Conservation (phyloP, 164 flowering plant genomes). For the Malania oleifera region DNA sequence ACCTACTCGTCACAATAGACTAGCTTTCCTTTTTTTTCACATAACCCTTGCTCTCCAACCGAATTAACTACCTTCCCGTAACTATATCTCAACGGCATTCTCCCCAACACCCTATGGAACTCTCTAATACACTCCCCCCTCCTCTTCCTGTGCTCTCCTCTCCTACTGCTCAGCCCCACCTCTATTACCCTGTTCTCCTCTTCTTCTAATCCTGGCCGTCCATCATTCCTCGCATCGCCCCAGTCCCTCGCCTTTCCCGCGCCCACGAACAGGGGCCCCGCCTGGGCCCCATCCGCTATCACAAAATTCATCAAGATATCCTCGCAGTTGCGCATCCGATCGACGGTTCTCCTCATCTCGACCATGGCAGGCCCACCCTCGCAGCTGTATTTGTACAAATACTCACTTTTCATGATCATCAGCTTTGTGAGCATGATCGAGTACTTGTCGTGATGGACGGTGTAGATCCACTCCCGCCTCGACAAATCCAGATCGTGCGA, state of each 20-base stretch:
- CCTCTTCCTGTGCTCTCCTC: conserved; percentile 65
- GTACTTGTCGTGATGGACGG: conserved; percentile 62
- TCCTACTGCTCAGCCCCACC: conserved; percentile 77
- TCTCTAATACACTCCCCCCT: conserved; percentile 75
- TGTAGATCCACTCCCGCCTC: conserved; percentile 66
- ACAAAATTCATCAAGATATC: conserved; percentile 92
- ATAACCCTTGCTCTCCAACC: conserved; percentile 80
- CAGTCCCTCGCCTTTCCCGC: conserved; percentile 62
- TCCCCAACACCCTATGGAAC: conserved; percentile 68
- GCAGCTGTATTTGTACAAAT: conserved; percentile 55
- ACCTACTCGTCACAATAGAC: conserved; percentile 62
- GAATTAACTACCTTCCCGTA: conserved; percentile 66
- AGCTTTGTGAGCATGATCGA: conserved; percentile 83
- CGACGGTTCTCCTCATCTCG: conserved; percentile 44
- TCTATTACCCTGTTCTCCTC: conserved; percentile 23
- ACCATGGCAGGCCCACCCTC: conserved; percentile 22
- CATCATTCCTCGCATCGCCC: conserved; percentile 71
- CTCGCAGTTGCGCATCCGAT: conserved; percentile 62
- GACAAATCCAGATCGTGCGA: conserved; percentile 71
- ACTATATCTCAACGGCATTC: conserved; percentile 71
- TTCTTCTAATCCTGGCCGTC: conserved; percentile 6
- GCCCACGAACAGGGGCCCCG: conserved; percentile 68
- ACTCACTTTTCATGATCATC: conserved; percentile 47
- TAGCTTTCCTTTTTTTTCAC: conserved; percentile 59
- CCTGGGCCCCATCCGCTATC: conserved; percentile 40